Evolutionary conservation across 1,284 basidiomycete species (phyloP).

Genomic region (Ceratobasidium sp.): DNA sequence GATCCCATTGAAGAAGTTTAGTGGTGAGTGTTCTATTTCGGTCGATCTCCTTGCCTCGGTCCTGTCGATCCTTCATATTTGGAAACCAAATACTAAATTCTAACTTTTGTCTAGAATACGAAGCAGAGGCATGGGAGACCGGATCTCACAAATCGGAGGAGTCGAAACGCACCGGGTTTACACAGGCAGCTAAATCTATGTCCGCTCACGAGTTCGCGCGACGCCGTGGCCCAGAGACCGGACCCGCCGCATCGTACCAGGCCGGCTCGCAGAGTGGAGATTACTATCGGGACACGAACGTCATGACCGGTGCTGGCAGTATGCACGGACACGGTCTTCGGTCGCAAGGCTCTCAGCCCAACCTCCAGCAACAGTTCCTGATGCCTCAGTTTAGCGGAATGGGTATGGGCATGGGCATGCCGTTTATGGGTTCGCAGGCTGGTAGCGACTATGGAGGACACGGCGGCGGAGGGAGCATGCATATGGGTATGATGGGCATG

Average conservation of each 20-base stretch:
- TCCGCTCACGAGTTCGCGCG: constrained; percentile 47
- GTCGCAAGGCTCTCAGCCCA: constrained; percentile 54
- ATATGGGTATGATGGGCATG: constrained; percentile 49
- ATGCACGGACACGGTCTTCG: constrained; percentile 42
- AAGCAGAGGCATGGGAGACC: constrained; percentile 90
- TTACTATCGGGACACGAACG: constrained; percentile 86
- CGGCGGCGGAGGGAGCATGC: constrained; percentile 48
- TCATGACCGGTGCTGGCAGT: constrained; percentile 58
- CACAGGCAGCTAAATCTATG: constrained; percentile 50
- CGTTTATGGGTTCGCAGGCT: constrained; percentile 49
- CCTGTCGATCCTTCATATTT: constrained; percentile 18
- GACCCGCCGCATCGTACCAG: constrained; percentile 67
- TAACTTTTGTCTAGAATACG: constrained; percentile 74
- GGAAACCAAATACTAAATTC: constrained; percentile 30
- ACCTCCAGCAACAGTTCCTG: constrained; percentile 72
- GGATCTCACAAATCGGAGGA: constrained; percentile 81
- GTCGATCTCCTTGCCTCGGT: constrained; percentile 41
- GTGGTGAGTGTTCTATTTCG: constrained; percentile 71
- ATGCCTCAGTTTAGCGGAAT: constrained; percentile 71
- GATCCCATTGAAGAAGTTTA: constrained; percentile 98
- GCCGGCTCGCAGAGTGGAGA: constrained; percentile 80
- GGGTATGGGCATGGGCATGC: constrained; percentile 60
- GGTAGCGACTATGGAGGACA: constrained; percentile 51
- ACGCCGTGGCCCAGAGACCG: constrained; percentile 36
- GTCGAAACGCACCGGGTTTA: constrained; percentile 52